Evolutionary conservation across 1,284 basidiomycete species (phyloP), one percentile per base, ranked within the genome.

Genomic region (Inonotus hispidus): DNA sequence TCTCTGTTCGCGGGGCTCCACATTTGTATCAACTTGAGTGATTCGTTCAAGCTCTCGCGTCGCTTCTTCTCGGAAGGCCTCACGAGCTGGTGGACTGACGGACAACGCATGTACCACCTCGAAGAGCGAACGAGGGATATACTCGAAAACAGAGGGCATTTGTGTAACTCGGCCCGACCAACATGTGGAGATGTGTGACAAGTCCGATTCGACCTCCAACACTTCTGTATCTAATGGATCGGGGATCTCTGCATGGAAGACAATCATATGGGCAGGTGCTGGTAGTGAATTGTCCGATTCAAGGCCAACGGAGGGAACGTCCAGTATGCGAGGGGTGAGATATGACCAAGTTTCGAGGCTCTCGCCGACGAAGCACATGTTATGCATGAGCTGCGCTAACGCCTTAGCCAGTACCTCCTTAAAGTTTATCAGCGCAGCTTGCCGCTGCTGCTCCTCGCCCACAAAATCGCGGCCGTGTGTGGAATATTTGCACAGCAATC

Each of bases 101-200:
- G 43, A 47, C 13, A 62, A 46, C 14, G 60, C 50, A 8, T 60
- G 54, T 14, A 53, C 25, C 35, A 53, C 50, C 25, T 63, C 62
- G 41, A 56, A 63, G 7, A 63, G 47, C n/a, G 32, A 21, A 27
- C 50, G 52, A 41, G 62, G 62, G 23, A 54, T 52, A 38, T 60
- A 63, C 37, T 54, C 47, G 49, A 63, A 63, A 7, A 50, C 52
- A 27, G 58, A 59, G 32, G 62, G 62, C 58, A 57, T 60, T 16
- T 53, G 56, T 10, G 27, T 43, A 37, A 2, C 21, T 25, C 37
- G 53, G 7, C 14, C 23, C 21, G 50, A 23, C 11, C 14, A 4
- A 7, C 11, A 43, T 21, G 41, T 43, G 27, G 52, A 54, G 11
- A 54, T 13, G 16, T 54, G 58, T 23, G 27, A 25, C 23, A 58